These are phyloP conservation scores for Colletotrichum cuscutae DNA, from an alignment of 2,329 filamentous ascomycete species.

Conservation along the genomic window DNA sequence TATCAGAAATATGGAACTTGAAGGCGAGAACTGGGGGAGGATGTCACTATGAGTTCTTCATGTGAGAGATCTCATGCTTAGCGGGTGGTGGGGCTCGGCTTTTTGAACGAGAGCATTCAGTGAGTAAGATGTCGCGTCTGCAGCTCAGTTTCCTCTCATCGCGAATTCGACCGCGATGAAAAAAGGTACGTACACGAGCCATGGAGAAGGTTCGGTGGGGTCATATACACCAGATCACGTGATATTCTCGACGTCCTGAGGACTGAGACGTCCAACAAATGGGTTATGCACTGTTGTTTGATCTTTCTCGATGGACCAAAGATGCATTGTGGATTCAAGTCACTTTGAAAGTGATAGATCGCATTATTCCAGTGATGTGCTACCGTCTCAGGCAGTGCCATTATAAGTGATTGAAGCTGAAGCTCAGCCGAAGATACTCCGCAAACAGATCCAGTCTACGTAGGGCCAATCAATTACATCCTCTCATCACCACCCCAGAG, in stretches of 20 bases:
- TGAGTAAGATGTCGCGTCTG: slow-evolving; percentile 10
- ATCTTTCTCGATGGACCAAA: neutral
- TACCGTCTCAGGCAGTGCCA: neutral
- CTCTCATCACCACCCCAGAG: neutral
- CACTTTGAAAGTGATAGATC: neutral
- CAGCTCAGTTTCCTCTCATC: slow-evolving; percentile 4
- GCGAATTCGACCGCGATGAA: slow-evolving; percentile 15
- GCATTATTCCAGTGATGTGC: neutral
- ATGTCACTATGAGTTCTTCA: neutral
- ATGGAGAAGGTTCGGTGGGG: neutral
- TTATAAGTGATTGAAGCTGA: neutral
- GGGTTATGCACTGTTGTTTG: neutral
- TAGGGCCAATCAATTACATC: slow-evolving; percentile 18
- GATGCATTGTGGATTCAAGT: neutral
- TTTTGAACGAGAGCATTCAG: neutral
- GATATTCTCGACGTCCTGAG: neutral
- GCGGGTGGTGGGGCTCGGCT: neutral
- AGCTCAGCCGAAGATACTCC: slow-evolving; percentile 19
- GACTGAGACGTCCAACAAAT: neutral
- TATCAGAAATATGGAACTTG: slow-evolving; percentile 5
- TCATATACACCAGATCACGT: neutral
- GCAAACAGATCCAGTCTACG: neutral
- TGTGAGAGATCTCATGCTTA: slow-evolving; percentile 17
- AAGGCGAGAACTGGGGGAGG: neutral
- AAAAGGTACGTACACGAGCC: slow-evolving; percentile 21